phyloP scores from a whole-genome alignment of 208 protist genomes.

The Crithidia brevicula region DNA sequence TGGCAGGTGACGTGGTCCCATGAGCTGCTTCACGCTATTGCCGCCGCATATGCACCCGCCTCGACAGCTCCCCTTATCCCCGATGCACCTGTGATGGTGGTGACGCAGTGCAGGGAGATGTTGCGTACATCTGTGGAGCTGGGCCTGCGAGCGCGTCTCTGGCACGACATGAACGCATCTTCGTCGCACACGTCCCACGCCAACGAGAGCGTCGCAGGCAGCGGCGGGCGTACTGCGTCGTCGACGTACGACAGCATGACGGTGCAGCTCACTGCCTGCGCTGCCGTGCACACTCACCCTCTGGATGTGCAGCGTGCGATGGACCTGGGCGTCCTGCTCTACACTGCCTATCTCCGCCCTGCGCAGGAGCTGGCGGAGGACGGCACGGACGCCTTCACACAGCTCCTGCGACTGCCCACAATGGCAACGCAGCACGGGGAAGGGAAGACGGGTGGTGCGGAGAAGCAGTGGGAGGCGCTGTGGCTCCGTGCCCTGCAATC shows the following conservation, averaged over 20 bases:
- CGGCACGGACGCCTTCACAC: slow-evolving; percentile 34
- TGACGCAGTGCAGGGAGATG: not conserved
- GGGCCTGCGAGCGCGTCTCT: not conserved
- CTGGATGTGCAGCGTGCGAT: slow-evolving; percentile 29
- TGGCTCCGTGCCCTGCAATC: slow-evolving; percentile 7
- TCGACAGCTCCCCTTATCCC: not conserved
- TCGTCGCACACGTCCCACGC: not conserved
- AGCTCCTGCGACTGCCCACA: not conserved
- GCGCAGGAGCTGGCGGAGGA: slow-evolving; percentile 37
- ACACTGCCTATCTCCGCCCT: slow-evolving; percentile 14
- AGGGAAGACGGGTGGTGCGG: not conserved
- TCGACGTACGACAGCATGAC: not conserved
- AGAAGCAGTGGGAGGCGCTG: not conserved
- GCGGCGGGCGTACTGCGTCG: no score
- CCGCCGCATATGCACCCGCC: not conserved
- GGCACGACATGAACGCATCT: not conserved
- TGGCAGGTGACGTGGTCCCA: slow-evolving; percentile 26
- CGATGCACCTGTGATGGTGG: not conserved
- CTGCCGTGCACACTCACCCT: slow-evolving; percentile 15
- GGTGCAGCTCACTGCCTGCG: slow-evolving; percentile 13
- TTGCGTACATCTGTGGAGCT: slow-evolving; percentile 12
- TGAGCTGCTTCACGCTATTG: slow-evolving; percentile 13
- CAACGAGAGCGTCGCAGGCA: no score
- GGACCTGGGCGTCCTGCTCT: slow-evolving; percentile 12
- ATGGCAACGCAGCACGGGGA: not conserved